Base-by-base conservation (phyloP, 2,329 filamentous ascomycete species). In the Coleophoma cylindrospora region DNA sequence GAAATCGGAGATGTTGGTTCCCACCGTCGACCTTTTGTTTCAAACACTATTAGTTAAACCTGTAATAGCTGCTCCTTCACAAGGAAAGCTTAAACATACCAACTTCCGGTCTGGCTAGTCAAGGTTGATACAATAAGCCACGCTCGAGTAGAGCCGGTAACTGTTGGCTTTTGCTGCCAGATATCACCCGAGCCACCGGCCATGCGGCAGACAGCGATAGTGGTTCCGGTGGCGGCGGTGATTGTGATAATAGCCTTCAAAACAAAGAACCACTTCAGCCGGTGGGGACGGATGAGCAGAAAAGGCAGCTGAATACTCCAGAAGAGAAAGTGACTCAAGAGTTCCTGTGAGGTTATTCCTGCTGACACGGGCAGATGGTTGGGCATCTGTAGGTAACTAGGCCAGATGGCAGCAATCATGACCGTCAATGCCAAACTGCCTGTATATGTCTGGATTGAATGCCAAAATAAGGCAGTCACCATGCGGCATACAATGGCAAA, bases 311-410 rank as follows among this genome's bases (percentile, higher is more conserved):
- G 51, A 10, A 56, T 40, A 11, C 54, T 41, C n/a, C 47, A 43
- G 33, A 48, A 56, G 13, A 83, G 56, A 52, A 83, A 74, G 56
- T 79, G 79, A 27, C 69, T 70, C 15, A 79, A 56, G 69, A 83
- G 69, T 6, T 74, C 74, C 52, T 78, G 72, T 3, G 74, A 77
- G 4, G 74, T 77, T 43, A 80, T 79, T 13, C 78, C 78, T 17
- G 43, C 48, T 22, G 76, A 72, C 7, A 62, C 67, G 2, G 64
- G 66, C 2, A 83, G 68, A 14, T 68, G 64, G 55, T 83, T 83
- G 0, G 72, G 70, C 7, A 82, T 65, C 12, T 34, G 17, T 0
- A 66, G 66, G 3, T 73, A 64, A 12, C 71, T 74, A 0, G 79
- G 79, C 74, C 77, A 81, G 41, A 71, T 68, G 14, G 71, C 68